Base-by-base conservation (phyloP, 176 grass and related monocot species). In the Ensete glaucum region DNA sequence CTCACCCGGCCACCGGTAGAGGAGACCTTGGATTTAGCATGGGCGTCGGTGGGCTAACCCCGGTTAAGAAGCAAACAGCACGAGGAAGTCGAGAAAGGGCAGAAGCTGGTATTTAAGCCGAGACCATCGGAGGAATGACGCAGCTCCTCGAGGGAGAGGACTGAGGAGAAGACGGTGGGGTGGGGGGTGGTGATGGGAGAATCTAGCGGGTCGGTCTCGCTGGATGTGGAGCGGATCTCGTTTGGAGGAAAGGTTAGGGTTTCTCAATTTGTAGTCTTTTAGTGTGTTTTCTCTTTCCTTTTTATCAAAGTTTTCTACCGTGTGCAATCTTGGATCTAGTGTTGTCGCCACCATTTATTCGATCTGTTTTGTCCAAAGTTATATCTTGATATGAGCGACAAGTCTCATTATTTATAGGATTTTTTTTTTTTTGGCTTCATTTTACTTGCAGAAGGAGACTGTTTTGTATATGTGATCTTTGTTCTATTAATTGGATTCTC, bases 181-280 rank as follows among this genome's bases (percentile, higher is more conserved):
- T n/a, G 8, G 62, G 22, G 22, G 22, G 7, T 9, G 15, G 62
- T 22, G 62, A 64, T 64, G 62, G 62, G n/a, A 24, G 62, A 64
- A 75, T 75, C 73, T 16, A 75, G 54, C 54, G 53, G 53, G 4
- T 75, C 73, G 8, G 73, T 75, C 7, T 75, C 53, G 3, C 15
- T 75, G 52, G 73, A 75, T 53, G 89, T 88, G 21, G 21, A 64
- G 62, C 62, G 85, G 82, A 92, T 96, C 72, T 92, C 86, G 69
- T 92, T 96, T 55, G 89, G 89, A 34, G 92, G 92, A 69, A 87
- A 92, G 89, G 92, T 96, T 56, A 59, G 81, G 76, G 70, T 57
- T 53, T 77, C 11, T 25, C 11, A 16, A 52, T 84, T 20, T 15
- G 50, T 73, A 57, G 19, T 75, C 78, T 83, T 54, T 80, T 51